These are phyloP conservation scores for Xylariaceae sp. DNA, from an alignment of 2,329 filamentous ascomycete species.

Conservation along the genomic window DNA sequence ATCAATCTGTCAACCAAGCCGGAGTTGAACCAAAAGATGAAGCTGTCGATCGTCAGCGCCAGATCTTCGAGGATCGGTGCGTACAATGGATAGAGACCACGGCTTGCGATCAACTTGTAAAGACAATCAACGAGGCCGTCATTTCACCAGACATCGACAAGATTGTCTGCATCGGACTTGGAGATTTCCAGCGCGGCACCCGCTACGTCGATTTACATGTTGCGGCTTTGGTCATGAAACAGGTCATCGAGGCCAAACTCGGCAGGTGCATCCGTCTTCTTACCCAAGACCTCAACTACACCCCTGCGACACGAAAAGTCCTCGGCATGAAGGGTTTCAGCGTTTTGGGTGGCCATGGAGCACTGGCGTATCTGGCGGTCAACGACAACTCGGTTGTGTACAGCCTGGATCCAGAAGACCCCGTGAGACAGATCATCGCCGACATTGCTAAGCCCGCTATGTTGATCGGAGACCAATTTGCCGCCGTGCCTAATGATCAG, in stretches of 20 bases:
- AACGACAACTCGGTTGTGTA: constrained; percentile 28
- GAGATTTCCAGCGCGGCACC: not conserved
- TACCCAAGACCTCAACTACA: not conserved
- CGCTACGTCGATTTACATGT: not conserved
- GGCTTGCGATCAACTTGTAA: no score
- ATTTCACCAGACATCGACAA: not conserved
- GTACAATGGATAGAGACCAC: no score
- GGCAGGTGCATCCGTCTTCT: not conserved
- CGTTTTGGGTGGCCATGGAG: constrained; percentile 9
- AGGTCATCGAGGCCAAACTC: not conserved
- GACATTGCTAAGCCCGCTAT: constrained; percentile 32
- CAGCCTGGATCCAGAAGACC: constrained; percentile 25
- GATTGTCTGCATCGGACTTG: not conserved
- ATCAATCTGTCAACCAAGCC: no score
- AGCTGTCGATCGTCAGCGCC: no score
- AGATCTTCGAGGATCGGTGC: not conserved
- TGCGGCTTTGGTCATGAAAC: not conserved
- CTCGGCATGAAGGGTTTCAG: not conserved
- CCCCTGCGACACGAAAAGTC: not conserved
- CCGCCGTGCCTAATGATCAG: not conserved
- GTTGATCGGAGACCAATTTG: constrained; percentile 26
- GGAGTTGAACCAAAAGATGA: no score
- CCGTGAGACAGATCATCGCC: constrained; percentile 32
- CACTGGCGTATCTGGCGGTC: constrained; percentile 27
- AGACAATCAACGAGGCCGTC: not conserved